Conservation (phyloP, 169 alveolate species). For the Cryptosporidium ubiquitum region DNA sequence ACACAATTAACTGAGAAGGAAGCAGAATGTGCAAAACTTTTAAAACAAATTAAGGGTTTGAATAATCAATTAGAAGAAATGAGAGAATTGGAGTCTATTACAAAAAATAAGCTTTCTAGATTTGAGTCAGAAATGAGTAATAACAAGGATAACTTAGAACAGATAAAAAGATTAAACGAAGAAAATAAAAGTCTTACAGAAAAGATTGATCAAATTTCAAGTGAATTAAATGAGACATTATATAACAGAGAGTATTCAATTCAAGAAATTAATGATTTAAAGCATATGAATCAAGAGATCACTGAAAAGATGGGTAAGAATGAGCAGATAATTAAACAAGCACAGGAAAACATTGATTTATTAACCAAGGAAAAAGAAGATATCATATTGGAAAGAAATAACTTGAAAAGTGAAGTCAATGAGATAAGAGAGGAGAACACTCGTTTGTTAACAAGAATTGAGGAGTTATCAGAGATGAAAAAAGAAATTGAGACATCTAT, state of each 20-base stretch:
- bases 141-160: neutral
- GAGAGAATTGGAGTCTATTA: neutral
- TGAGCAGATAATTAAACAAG: neutral
- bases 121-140: conserved; percentile 4
- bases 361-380: conserved; percentile 6
- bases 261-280: conserved; percentile 1
- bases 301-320: neutral
- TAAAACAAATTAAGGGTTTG: conserved; percentile 24
- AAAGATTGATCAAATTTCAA: conserved; percentile 5
- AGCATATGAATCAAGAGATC: neutral
- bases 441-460: neutral
- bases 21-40: conserved; percentile 17
- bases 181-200: neutral
- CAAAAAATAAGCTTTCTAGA: neutral
- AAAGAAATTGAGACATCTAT: neutral
- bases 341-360: neutral
- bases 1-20: conserved; percentile 49
- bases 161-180: neutral
- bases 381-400: neutral
- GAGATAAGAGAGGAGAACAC: neutral
- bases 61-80: conserved; percentile 34
- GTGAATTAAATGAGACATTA: conserved; percentile 1
- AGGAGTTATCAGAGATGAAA: neutral
- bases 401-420: neutral
- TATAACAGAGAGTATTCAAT: neutral